Base-by-base conservation (phyloP, 2,329 filamentous ascomycete species). In the Neonectria ditissima region DNA sequence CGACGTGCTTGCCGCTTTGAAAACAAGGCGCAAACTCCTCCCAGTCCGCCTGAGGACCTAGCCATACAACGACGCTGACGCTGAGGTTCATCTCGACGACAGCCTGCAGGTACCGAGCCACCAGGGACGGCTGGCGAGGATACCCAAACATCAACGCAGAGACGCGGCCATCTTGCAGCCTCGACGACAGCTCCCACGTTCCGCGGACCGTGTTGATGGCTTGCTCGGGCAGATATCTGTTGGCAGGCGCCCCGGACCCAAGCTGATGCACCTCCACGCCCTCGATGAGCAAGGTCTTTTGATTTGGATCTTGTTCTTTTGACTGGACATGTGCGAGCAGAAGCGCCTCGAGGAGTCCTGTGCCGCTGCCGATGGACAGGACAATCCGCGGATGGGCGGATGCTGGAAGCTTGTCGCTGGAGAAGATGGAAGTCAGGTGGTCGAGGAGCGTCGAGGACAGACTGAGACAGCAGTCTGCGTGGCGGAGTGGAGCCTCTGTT, bases 71-170 rank as follows among this genome's bases (percentile, higher is more conserved):
- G 11, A 55, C 50, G 7, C 54, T 18, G 5, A 73, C 50, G 10
- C 39, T 41, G 3, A 65, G 20, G 5, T 57, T 45, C 30, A 55
- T 39, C 30, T 63, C 45, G 10, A 30, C 13, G 16, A 69, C 44
- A 13, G 14, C 37, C n/a, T 66, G 51, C 5, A 74, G 59, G 28
- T 79, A 79, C 34, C 62, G 63, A 8, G 59, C 47, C 16, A 79
- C 69, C 11, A 79, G 32, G 1, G 48, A 52, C 1, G 72, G 71
- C 26, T 76, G 74, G 2, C 77, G 76, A 13, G 77, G 78, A 30
- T 79, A 79, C 9, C 75, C 71, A 61, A 79, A 79, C 61, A 79
- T 57, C 44, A 78, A 59, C 2, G 55, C 72, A 10, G 54, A 53
- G 9, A 72, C 64, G 48, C 67, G 65, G 0, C 69, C 52, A 26